Percentiles rank a stretch among this genome's conserved stretches.
These are phyloP conservation scores for Aspergillus oerlinghausenensis DNA, from an alignment of 2,329 filamentous ascomycete genomes.

Conservation along the genomic window DNA sequence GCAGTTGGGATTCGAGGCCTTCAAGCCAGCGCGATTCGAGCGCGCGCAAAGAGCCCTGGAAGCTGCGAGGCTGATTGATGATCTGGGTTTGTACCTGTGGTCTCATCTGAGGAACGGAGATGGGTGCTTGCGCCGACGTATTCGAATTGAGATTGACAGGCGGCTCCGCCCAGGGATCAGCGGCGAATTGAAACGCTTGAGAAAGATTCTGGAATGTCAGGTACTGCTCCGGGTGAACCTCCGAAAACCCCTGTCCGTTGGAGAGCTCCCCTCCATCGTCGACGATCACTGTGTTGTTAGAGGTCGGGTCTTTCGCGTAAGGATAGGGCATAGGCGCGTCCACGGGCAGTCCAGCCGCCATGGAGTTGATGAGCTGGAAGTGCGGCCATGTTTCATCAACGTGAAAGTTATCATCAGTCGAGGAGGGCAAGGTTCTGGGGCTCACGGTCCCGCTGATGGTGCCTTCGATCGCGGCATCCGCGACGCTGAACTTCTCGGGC, in stretches of 20 bases:
- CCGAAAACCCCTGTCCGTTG: conserved; percentile 25
- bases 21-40: conserved; percentile 33
- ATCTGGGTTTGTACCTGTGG: conserved; percentile 21
- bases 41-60: conserved; percentile 24
- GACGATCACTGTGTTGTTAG: conserved; percentile 32
- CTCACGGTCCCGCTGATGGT: conserved; percentile 34
- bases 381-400: conserved; percentile 36
- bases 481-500: conserved; percentile 28
- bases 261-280: conserved; percentile 31
- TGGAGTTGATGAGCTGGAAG: conserved; percentile 32
- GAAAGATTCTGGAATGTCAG: conserved; percentile 29
- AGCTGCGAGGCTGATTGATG: conserved; percentile 14
- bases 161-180: conserved; percentile 25
- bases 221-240: conserved; percentile 26
- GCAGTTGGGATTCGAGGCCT: conserved; percentile 29
- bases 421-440: conserved; percentile 33
- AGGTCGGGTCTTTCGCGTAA: conserved; percentile 27
- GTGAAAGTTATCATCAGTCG: conserved; percentile 35
- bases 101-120: conserved; percentile 14
- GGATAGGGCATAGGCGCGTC: conserved; percentile 30
- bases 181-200: conserved; percentile 25
- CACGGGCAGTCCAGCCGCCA: conserved; percentile 28
- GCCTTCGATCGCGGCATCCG: conserved; percentile 26
- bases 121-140: conserved; percentile 10
- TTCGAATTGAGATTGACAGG: conserved; percentile 13